Percentiles rank a stretch among this genome's conserved stretches.
These are phyloP conservation scores for Hagleromyces aurorensis DNA, from an alignment of 805 yeast genomes.

Conservation along the genomic window DNA sequence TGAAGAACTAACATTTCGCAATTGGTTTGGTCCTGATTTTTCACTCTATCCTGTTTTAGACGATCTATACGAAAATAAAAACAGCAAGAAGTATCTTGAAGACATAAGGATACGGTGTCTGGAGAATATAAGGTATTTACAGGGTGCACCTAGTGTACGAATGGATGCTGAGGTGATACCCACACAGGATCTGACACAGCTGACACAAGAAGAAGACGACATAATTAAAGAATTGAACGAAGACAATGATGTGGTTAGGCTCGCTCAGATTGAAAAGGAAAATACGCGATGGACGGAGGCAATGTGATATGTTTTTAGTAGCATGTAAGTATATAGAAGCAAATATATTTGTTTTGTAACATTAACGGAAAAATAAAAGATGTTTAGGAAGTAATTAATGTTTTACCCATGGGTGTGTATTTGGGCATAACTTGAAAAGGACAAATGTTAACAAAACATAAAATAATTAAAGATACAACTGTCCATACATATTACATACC, in stretches of 20 bases:
- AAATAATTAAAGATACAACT: no score
- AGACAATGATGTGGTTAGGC: conserved; percentile 31
- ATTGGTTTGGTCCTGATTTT: conserved; percentile 86
- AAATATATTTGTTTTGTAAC: background rate
- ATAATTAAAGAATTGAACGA: conserved; percentile 27
- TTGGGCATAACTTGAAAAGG: no score
- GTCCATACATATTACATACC: no score
- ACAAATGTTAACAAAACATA: no score
- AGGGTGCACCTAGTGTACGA: conserved; percentile 91
- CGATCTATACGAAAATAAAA: conserved; percentile 77
- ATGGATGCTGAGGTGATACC: conserved; percentile 86
- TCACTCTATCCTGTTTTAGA: conserved; percentile 79
- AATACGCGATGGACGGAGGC: conserved; percentile 32
- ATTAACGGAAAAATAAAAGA: background rate
- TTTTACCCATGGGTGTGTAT: no score
- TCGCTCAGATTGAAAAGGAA: conserved; percentile 35
- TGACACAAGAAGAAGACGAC: conserved; percentile 38
- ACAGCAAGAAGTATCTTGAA: conserved; percentile 75
- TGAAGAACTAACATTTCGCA: conserved; percentile 61
- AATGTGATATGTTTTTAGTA: background rate
- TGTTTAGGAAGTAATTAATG: background rate
- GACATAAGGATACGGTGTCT: conserved; percentile 64
- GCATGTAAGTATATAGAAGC: background rate
- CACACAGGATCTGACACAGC: conserved; percentile 33
- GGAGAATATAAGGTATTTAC: conserved; percentile 72